These are phyloP conservation scores for Micractinium conductrix DNA, from an alignment of 139 green algal genomes.

Conservation along the genomic window DNA sequence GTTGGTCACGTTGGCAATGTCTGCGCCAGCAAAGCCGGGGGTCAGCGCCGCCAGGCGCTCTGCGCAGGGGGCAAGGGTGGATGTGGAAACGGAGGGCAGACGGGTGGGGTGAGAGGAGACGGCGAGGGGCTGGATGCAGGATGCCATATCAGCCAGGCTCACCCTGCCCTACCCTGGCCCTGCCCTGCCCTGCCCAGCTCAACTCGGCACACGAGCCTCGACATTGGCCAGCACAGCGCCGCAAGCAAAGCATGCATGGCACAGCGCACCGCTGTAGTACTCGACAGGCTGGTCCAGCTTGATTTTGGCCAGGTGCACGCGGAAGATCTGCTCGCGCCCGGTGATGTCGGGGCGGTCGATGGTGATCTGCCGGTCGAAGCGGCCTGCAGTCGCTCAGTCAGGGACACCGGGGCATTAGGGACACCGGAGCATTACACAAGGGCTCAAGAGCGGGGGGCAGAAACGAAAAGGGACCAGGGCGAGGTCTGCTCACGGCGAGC, in stretches of 20 bases:
- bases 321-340: slow-evolving; percentile 97
- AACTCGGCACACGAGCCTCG: no score
- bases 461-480: no score
- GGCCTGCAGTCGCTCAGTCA: slow-evolving; percentile 35
- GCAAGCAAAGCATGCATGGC: slow-evolving; percentile 3
- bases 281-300: slow-evolving; percentile 82
- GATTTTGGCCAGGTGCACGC: slow-evolving; percentile 86
- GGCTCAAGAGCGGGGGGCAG: no score
- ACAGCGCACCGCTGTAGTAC: slow-evolving; percentile 65
- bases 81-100: neutral
- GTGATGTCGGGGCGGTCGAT: slow-evolving; percentile 98
- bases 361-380: slow-evolving; percentile 97
- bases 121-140: no score
- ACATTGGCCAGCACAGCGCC: neutral
- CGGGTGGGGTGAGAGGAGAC: neutral
- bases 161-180: no score
- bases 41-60: slow-evolving; percentile 96
- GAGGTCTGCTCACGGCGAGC: no score
- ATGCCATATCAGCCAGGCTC: no score
- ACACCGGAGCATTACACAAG: no score
- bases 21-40: slow-evolving; percentile 93
- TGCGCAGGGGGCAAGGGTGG: neutral
- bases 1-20: slow-evolving; percentile 99
- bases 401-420: no score
- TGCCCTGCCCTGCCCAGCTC: no score